Evolutionary conservation across 495 filamentous ascomycete species (phyloP), one percentile per base, ranked within the genome.

Genomic region (Aspergillus heteromorphus): DNA sequence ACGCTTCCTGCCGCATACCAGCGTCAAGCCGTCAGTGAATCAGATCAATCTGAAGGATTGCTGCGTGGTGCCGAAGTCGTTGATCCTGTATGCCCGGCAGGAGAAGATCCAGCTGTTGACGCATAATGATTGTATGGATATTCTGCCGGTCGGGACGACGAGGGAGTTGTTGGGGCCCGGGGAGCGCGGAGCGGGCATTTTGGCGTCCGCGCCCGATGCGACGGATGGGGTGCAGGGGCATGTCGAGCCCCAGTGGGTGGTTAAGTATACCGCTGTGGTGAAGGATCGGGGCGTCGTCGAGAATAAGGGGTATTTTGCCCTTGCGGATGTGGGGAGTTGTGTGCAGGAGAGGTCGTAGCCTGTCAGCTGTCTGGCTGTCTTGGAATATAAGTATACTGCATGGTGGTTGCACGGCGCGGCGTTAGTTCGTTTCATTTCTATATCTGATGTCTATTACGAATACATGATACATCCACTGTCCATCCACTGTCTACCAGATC

Each of bases 21-120:
- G 73, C 40, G 74, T 96, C 42, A 85, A 83, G 61, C 95, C 93
- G 9, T 75, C 82, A 2, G 93, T 97, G 20, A 83, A 97, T 71
- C 93, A 99, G 81, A 95, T 99, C 78, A 97, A 97, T 69, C 80
- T 96, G 45, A 87, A 91, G 60, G 91, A 97, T 69, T 97, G 92
- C 73, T 97, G 93, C 70, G 90, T 92, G 17, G 95, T 97, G 38
- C 93, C 93, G 18, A 91, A 91, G 58, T 86, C 89, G 29, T 75
- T 99, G 65, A 84, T 92, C 43, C 72, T 88, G 61, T 85, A 91
- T 64, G 92, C 93, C 30, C 93, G 92, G 71, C 76, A 87, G 57
- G 78, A 92, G 67, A 75, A 83, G 10, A 92, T 99, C 40, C 89
- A 97, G 64, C 72, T 99, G 53, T 71, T 97, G 49, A 95, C 92